Evolutionary conservation across 176 grass and related monocot genomes (phyloP).

Genomic region (Oryza nivara): DNA sequence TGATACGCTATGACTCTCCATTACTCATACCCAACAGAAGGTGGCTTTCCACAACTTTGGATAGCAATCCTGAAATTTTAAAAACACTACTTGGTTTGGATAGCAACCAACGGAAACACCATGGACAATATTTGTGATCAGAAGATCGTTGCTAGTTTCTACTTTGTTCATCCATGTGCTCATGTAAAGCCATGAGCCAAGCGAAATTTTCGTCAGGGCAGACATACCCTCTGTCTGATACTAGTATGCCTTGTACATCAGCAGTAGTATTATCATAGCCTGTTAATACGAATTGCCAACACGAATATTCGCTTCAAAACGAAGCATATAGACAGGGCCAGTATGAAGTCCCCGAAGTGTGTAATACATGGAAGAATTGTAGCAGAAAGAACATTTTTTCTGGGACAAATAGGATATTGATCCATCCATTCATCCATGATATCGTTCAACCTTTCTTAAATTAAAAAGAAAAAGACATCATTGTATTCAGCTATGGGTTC

Average conservation of each 20-base stretch:
- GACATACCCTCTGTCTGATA: not conserved
- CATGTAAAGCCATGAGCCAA: not conserved
- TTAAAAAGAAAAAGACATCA: slow-evolving; percentile 26
- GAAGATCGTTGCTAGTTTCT: no score
- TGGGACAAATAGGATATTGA: slow-evolving; percentile 2
- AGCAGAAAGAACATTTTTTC: not conserved
- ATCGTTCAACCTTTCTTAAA: not conserved
- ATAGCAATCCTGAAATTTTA: no score
- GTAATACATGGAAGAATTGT: not conserved
- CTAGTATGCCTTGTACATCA: not conserved
- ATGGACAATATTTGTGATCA: no score
- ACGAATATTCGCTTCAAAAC: not conserved
- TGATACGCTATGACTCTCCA: no score
- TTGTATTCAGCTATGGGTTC: not conserved
- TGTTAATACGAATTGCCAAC: not conserved
- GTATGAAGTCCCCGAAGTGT: not conserved
- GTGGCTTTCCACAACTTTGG: no score
- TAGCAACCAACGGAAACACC: no score
- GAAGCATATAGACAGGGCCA: not conserved
- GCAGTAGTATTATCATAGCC: not conserved
- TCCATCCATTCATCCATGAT: not conserved
- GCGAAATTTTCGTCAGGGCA: not conserved
- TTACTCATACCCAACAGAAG: no score
- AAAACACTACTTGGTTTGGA: no score
- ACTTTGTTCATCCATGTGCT: not conserved